Evolutionary conservation across 139 green algal genomes (phyloP).

Genomic region (Edaphochlamys debaryana): DNA sequence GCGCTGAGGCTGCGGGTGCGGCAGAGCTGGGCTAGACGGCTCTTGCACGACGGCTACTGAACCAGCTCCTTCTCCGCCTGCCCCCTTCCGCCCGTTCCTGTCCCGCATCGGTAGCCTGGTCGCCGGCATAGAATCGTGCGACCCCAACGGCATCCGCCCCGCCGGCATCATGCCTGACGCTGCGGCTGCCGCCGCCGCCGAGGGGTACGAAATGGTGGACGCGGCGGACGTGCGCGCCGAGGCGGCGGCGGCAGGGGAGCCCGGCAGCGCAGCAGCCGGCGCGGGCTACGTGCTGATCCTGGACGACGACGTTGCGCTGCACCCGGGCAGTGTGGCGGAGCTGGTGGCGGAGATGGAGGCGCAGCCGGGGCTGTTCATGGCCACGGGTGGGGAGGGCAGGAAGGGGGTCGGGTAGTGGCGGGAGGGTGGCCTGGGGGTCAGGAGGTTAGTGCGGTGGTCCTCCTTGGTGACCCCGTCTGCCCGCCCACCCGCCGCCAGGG

Average conservation of each 20-base stretch:
- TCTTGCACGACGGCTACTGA: too few relatives aligned
- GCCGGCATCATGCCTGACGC: background rate
- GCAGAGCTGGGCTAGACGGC: too few relatives aligned
- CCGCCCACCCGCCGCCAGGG: too few relatives aligned
- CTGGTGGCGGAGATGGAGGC: conserved; percentile 77
- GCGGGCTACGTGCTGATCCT: conserved; percentile 85
- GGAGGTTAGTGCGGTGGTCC: too few relatives aligned
- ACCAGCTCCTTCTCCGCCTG: too few relatives aligned
- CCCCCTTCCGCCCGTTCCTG: too few relatives aligned
- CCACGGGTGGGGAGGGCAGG: conserved; percentile 7
- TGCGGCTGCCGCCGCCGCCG: background rate
- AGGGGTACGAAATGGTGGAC: too few relatives aligned
- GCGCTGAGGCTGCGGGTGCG: too few relatives aligned
- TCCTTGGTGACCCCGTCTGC: too few relatives aligned
- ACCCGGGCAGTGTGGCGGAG: conserved; percentile 67
- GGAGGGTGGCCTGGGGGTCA: background rate
- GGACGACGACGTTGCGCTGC: conserved; percentile 92
- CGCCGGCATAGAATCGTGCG: conserved; percentile 16
- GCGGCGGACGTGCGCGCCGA: background rate
- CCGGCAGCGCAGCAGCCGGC: too few relatives aligned
- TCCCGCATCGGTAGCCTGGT: background rate
- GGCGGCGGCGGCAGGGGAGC: background rate
- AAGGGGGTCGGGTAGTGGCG: background rate
- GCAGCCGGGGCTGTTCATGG: background rate
- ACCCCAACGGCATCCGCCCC: background rate